A percentile compares a stretch with the other conserved stretches of the same genome.
These are phyloP conservation scores for Boletus sp. DNA, from an alignment of 768 basidiomycete species.

Conservation along the genomic window DNA sequence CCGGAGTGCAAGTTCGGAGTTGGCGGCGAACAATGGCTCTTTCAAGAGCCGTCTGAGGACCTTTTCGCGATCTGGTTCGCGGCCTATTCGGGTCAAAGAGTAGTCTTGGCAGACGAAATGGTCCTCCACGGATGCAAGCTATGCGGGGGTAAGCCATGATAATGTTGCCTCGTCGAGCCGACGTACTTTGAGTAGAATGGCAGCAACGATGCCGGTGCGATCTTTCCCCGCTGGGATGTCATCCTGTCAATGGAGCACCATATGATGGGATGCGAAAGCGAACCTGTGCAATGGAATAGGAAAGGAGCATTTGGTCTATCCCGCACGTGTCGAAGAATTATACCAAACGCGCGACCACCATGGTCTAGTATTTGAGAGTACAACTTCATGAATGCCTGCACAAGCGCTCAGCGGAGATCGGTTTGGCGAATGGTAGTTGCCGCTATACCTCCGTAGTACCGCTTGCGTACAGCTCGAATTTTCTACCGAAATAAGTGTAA, in stretches of 20 bases:
- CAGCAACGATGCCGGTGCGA: conserved; percentile 73
- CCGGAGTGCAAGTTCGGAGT: conserved; percentile 73
- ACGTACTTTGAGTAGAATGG: conserved; percentile 64
- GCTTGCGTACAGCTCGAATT: conserved; percentile 66
- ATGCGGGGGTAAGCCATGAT: not conserved
- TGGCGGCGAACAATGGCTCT: conserved; percentile 70
- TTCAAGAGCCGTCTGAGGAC: conserved; percentile 65
- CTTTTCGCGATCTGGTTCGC: conserved; percentile 72
- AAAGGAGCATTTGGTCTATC: conserved; percentile 64
- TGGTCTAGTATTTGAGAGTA: conserved; percentile 81
- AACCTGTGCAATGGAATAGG: conserved; percentile 75
- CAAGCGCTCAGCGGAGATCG: not conserved
- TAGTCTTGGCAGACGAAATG: conserved; percentile 69
- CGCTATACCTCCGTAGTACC: conserved; percentile 70
- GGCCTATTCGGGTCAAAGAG: conserved; percentile 71
- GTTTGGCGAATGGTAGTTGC: not conserved
- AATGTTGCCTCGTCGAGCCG: not conserved
- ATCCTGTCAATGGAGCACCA: not conserved
- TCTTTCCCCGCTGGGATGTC: conserved; percentile 66
- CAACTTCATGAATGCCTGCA: conserved; percentile 73
- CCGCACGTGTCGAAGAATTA: conserved; percentile 68
- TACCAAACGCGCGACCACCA: conserved; percentile 64
- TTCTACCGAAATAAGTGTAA: conserved; percentile 19
- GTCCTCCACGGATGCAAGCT: conserved; percentile 74
- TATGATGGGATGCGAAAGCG: not conserved